Conservation (phyloP, 345 rosid species). For the Salix arbutifolia region DNA sequence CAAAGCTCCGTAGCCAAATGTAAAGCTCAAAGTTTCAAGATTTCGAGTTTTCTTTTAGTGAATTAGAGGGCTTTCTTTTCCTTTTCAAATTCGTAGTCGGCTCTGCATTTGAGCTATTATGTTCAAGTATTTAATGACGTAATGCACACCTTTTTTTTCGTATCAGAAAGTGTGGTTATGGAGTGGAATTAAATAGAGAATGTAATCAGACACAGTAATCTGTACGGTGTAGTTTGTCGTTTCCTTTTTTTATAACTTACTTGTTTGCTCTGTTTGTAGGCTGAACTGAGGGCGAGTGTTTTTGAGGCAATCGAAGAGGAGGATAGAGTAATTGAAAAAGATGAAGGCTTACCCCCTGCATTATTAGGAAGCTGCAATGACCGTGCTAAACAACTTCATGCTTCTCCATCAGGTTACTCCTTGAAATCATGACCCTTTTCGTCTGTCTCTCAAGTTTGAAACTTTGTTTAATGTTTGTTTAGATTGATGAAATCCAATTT, state of each 20-base stretch:
- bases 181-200: not conserved
- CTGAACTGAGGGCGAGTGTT: slow-evolving; percentile 95
- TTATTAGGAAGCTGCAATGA: slow-evolving; percentile 88
- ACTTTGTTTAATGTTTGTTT: not conserved
- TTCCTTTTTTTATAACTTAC: not conserved
- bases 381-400: slow-evolving; percentile 85
- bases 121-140: not conserved
- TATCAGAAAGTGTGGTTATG: not conserved
- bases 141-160: not conserved
- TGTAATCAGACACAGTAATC: not conserved
- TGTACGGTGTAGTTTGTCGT: not conserved
- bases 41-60: not conserved
- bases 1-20: not conserved
- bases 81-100: not conserved
- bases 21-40: not conserved
- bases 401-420: slow-evolving; percentile 79
- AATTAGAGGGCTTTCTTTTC: too few relatives aligned
- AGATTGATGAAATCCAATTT: not conserved
- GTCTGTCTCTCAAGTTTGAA: not conserved
- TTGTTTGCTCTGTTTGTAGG: slow-evolving; percentile 35
- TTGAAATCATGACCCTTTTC: not conserved
- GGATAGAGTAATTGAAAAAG: slow-evolving; percentile 68
- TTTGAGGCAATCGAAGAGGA: slow-evolving; percentile 99
- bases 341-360: slow-evolving; percentile 82
- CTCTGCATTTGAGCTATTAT: too few relatives aligned